A percentile compares a stretch with the other conserved stretches of the same genome.
phyloP scores from a whole-genome alignment of 495 filamentous ascomycete species.

The Penicillium nucicola region DNA sequence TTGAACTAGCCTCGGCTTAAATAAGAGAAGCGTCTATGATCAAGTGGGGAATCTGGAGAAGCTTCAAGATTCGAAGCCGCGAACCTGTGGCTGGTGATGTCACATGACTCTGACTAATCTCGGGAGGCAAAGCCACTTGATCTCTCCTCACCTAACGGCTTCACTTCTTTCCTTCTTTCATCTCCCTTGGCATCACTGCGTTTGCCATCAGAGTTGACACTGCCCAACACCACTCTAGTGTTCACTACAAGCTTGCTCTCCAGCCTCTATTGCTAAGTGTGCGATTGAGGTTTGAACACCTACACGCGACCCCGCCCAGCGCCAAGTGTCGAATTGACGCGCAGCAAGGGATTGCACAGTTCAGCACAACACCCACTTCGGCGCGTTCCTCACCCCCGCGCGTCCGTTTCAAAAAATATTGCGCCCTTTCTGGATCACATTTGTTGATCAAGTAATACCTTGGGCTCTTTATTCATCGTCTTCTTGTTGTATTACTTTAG shows the following conservation, averaged over 20 bases:
- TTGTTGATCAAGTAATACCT: constrained; percentile 38
- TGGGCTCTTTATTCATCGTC: constrained; percentile 32
- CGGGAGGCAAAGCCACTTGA: constrained; percentile 7
- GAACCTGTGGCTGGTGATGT: constrained; percentile 11
- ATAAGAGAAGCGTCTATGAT: constrained; percentile 4
- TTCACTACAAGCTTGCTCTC: neutral
- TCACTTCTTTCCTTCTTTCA: constrained; percentile 10
- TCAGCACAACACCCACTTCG: constrained; percentile 12
- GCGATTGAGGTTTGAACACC: constrained; percentile 3
- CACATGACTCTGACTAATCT: constrained; percentile 10
- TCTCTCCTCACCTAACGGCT: constrained; percentile 4
- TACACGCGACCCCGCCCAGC: constrained; percentile 36
- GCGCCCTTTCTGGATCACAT: constrained; percentile 19
- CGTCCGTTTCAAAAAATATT: constrained; percentile 2
- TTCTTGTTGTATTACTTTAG: constrained; percentile 44
- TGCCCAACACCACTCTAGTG: neutral
- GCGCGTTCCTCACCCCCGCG: constrained; percentile 14
- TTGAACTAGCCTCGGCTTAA: constrained; percentile 11
- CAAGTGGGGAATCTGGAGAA: constrained; percentile 31
- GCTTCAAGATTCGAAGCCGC: constrained; percentile 14
- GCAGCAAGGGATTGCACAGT: constrained; percentile 25
- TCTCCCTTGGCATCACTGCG: constrained; percentile 9
- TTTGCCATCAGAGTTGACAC: constrained; percentile 1
- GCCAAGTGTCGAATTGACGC: constrained; percentile 26
- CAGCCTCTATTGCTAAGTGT: neutral